These are phyloP conservation scores for Rhodotorula toruloides DNA, from an alignment of 768 basidiomycete species.

Conservation along the genomic window DNA sequence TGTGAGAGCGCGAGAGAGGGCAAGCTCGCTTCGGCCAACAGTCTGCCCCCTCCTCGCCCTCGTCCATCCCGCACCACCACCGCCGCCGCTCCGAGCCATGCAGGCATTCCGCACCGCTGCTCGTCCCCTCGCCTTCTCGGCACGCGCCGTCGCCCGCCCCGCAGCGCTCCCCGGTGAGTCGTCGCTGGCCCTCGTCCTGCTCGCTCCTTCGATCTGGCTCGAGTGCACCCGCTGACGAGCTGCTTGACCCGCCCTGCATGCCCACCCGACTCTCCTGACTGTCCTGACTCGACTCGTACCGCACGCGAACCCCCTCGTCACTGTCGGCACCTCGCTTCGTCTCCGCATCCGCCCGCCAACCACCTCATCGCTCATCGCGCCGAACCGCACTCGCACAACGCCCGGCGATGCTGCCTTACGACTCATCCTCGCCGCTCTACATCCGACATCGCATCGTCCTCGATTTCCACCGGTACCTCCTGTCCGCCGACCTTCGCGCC, in stretches of 20 bases:
- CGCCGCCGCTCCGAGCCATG: too few relatives aligned
- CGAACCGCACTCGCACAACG: too few relatives aligned
- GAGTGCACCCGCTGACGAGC: too few relatives aligned
- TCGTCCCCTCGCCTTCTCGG: conserved; percentile 18
- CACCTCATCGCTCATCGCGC: background rate
- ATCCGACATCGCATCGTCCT: too few relatives aligned
- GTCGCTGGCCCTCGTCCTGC: background rate
- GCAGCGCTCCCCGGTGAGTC: conserved; percentile 19
- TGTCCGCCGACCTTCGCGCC: background rate
- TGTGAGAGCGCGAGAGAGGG: too few relatives aligned
- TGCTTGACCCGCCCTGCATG: background rate
- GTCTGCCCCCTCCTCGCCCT: background rate
- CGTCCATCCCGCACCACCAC: background rate
- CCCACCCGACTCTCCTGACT: background rate
- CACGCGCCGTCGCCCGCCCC: conserved; percentile 11
- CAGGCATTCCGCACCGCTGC: conserved; percentile 28
- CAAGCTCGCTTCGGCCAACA: too few relatives aligned
- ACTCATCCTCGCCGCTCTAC: too few relatives aligned
- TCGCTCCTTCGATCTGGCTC: background rate
- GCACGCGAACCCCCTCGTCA: background rate
- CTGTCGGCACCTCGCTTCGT: background rate
- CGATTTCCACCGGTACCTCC: too few relatives aligned
- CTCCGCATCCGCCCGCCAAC: background rate
- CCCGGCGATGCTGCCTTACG: too few relatives aligned
- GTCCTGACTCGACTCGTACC: background rate